Conservation (phyloP, 177 flowering plant species). For the Telopea speciosissima region DNA sequence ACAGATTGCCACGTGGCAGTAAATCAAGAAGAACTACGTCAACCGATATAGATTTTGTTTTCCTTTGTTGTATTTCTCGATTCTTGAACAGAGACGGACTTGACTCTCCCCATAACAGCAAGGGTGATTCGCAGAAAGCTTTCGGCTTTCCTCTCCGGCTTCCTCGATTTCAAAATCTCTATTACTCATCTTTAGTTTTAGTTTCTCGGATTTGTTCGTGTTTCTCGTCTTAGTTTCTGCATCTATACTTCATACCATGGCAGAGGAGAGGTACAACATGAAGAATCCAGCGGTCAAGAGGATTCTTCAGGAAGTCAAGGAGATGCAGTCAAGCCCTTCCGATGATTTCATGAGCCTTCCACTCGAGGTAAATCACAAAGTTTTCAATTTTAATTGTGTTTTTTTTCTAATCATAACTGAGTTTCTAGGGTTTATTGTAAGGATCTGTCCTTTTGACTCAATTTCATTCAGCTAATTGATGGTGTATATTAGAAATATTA, state of each 20-base stretch:
- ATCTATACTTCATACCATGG: constrained; percentile 28
- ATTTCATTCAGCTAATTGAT: neutral
- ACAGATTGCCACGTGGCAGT: too few relatives aligned
- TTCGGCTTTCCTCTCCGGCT: too few relatives aligned
- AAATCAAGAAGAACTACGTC: too few relatives aligned
- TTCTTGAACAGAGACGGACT: too few relatives aligned
- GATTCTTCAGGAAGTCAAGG: constrained; percentile 88
- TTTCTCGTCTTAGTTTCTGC: neutral
- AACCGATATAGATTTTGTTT: too few relatives aligned
- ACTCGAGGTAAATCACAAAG: constrained; percentile 52
- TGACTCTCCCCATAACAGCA: too few relatives aligned
- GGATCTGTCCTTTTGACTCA: neutral
- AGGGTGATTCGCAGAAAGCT: too few relatives aligned
- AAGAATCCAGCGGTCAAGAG: constrained; percentile 91
- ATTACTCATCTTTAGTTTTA: too few relatives aligned
- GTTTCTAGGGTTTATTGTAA: neutral
- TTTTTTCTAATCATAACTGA: neutral
- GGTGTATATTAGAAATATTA: neutral
- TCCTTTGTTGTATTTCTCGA: too few relatives aligned
- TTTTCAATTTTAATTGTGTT: too few relatives aligned
- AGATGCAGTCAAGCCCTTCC: constrained; percentile 87
- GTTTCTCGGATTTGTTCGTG: too few relatives aligned
- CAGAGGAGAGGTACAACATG: constrained; percentile 69
- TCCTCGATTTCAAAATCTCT: too few relatives aligned
- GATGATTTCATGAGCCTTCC: constrained; percentile 92